These are phyloP conservation scores for Venturia nashicola DNA, from an alignment of 2,329 filamentous ascomycete genomes.

Conservation along the genomic window DNA sequence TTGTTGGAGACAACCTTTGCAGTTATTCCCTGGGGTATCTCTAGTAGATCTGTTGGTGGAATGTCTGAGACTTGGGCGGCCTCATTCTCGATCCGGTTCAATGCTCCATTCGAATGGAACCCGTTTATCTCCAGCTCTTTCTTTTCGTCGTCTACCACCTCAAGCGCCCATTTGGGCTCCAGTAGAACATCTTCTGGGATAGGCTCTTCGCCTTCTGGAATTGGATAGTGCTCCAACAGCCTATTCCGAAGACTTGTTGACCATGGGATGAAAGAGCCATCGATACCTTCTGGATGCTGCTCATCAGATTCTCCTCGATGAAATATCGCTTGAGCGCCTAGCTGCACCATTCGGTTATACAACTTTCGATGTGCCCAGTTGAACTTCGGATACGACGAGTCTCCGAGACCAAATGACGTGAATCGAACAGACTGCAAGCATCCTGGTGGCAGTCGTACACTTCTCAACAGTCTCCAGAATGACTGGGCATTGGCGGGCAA, in stretches of 20 bases:
- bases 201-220: slow-evolving; percentile 52
- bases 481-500: slow-evolving; percentile 68
- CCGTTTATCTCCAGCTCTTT: neutral
- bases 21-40: slow-evolving; percentile 43
- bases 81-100: neutral
- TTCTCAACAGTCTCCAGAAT: slow-evolving; percentile 78
- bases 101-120: neutral
- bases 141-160: slow-evolving; percentile 18
- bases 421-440: slow-evolving; percentile 61
- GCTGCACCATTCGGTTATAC: slow-evolving; percentile 67
- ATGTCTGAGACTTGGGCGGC: neutral
- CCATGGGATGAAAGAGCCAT: slow-evolving; percentile 75
- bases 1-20: slow-evolving; percentile 54
- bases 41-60: slow-evolving; percentile 36
- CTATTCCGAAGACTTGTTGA: slow-evolving; percentile 52
- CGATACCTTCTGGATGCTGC: slow-evolving; percentile 81
- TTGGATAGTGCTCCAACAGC: slow-evolving; percentile 55
- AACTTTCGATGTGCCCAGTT: slow-evolving; percentile 90
- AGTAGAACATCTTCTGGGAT: slow-evolving; percentile 65
- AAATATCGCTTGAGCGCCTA: slow-evolving; percentile 68
- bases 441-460: slow-evolving; percentile 61
- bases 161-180: slow-evolving; percentile 59
- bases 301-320: slow-evolving; percentile 82
- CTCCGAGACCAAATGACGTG: slow-evolving; percentile 80
- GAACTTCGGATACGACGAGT: slow-evolving; percentile 91